Evolutionary conservation across 2,329 filamentous ascomycete genomes (phyloP).

Genomic region (Pseudocercospora musae): DNA sequence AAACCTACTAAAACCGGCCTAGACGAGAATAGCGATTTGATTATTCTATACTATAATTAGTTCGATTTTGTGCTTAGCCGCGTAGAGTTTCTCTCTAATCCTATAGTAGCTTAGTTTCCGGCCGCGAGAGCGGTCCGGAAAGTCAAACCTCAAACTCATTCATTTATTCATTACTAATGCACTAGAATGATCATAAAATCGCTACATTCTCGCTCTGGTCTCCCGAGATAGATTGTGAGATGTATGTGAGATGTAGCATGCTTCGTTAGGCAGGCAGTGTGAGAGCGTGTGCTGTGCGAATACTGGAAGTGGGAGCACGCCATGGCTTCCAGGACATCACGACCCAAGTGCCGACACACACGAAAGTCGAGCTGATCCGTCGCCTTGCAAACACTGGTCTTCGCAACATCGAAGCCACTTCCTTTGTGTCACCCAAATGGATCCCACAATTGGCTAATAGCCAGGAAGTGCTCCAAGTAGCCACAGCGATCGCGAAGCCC

Average conservation of each 20-base stretch:
- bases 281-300: slow-evolving; percentile 4
- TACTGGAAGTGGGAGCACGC: slow-evolving; percentile 53
- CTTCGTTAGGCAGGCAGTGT: slow-evolving; percentile 1
- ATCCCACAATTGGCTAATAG: slow-evolving; percentile 46
- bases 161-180: too few species aligned
- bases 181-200: too few species aligned
- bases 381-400: slow-evolving; percentile 48
- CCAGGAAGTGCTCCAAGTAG: slow-evolving; percentile 18
- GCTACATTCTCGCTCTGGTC: too few species aligned
- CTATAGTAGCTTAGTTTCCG: too few species aligned
- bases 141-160: too few species aligned
- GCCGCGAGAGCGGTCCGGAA: too few species aligned
- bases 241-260: slow-evolving; percentile 3
- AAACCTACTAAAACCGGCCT: too few species aligned
- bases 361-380: slow-evolving; percentile 50
- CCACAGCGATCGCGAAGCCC: slow-evolving; percentile 10
- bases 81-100: too few species aligned
- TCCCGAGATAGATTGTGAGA: too few species aligned
- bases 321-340: slow-evolving; percentile 56
- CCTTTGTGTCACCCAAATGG: slow-evolving; percentile 54
- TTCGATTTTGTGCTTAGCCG: too few species aligned
- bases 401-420: slow-evolving; percentile 51
- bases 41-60: too few species aligned
- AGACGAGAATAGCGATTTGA: too few species aligned
- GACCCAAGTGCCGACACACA: slow-evolving; percentile 46